Base-by-base conservation (phyloP, 352 stramenopile genomes). In the Globisporangium nodosum region DNA sequence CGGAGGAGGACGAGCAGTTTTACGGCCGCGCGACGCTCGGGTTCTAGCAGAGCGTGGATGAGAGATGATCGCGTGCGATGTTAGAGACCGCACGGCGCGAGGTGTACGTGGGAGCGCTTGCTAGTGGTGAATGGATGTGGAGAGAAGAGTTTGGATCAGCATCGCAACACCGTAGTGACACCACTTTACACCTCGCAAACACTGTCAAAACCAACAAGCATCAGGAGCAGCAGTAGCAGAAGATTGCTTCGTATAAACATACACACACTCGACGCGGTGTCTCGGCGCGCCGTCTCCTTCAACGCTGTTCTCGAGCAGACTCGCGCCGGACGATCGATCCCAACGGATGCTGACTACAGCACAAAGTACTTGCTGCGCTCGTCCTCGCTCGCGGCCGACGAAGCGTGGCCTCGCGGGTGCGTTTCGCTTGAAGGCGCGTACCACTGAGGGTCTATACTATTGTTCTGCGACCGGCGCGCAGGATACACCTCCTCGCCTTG, bases 301-400 rank as follows among this genome's bases (percentile, higher is more conserved):
- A 6, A 21, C 45, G 16, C 6, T 11, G 43, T 15, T 49, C 24
- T 35, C 31, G 31, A 9, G 31, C 31, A 9, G 35, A 40, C 37
- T 18, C 37, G 37, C 12, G 37, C 37, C 37, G 37, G 37, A 43
- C 37, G 37, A 12, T 6, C 11, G 9, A 15, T 42, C 12, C 37
- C 37, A 43, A 6, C 18, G 12, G 37, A 5, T 6, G 37, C 12
- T 43, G 37, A 43, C 37, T 92, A 92, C 46, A 92, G 68, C 60
- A 92, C 82, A 58, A 92, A 92, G 70, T 92, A 92, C 65, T 90
- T 92, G 67, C 68, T 88, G 60, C 81, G 78, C 54, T 88, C 76
- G 56, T 91, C 81, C 64, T 92, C 79, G 55, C 69, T 85, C 30
- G 70, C 70, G 50, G 46, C 71, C 21, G 76, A 84, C 39, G 69